Evolutionary conservation across 306 rosid species (phyloP).

Genomic region (Trichosanthes cucumerina): DNA sequence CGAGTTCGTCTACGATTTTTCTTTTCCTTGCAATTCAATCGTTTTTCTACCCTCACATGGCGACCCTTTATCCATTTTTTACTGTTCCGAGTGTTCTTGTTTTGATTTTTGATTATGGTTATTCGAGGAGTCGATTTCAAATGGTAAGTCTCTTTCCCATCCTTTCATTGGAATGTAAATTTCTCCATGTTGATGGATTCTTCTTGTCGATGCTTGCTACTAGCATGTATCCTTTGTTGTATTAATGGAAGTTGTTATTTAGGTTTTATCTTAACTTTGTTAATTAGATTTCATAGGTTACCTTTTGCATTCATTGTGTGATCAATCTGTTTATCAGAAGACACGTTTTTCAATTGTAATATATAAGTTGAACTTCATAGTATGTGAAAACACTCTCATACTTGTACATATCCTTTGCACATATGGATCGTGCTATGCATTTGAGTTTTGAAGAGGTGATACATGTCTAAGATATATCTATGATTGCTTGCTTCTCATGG

Average conservation of each 20-base stretch:
- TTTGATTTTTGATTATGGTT: slow-evolving; percentile 40
- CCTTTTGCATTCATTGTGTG: too few species aligned
- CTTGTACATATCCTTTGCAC: slow-evolving; percentile 78
- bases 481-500: too few species aligned
- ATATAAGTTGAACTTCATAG: too few species aligned
- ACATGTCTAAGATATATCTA: too few species aligned
- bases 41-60: slow-evolving; percentile 18
- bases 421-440: slow-evolving; percentile 86
- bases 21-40: slow-evolving; percentile 13
- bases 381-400: slow-evolving; percentile 8
- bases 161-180: background rate
- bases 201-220: slow-evolving; percentile 98
- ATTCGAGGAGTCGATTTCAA: slow-evolving; percentile 91
- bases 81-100: slow-evolving; percentile 24
- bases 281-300: too few species aligned
- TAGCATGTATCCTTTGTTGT: slow-evolving; percentile 26
- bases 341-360: too few species aligned
- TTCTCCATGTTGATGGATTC: background rate
- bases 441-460: too few species aligned
- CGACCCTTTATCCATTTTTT: slow-evolving; percentile 7
- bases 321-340: background rate
- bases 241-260: background rate
- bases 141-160: slow-evolving; percentile 40
- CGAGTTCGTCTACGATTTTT: slow-evolving; percentile 9
- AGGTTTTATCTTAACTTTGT: background rate